Evolutionary conservation across 352 stramenopile species (phyloP), one percentile per base, ranked within the genome.

Genomic region (Pythium myriotylum): DNA sequence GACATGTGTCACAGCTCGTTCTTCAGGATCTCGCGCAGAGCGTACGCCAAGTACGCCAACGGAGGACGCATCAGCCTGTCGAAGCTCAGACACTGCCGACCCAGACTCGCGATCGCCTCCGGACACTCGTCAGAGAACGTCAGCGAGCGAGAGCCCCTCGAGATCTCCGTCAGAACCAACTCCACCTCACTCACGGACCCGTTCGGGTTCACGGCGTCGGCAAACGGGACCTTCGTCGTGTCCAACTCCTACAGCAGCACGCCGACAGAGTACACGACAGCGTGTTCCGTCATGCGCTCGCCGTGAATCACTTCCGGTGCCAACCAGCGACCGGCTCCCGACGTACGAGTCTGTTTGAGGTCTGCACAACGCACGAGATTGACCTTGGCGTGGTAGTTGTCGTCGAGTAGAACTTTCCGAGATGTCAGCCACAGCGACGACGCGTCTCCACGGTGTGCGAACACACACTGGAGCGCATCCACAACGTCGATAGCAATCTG

Each of bases 41-140:
- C 67, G 70, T 88, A 92, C n/a, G 82, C 86, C 32, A 89, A 73
- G 70, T 88, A 92, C n/a, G 82, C 86, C 32, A 89, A 73, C 53
- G 89, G 74, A 40, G 89, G 86, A 33, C 78, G 78, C 47, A 74
- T 86, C 27, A 80, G 82, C 53, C 80, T 77, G 10, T 86, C 56
- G 2, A 61, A 66, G 80, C 76, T 89, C 74, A 49, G 81, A 63
- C 82, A 92, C 24, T 77, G 80, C 4, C 62, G 60, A 20, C 72
- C 77, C 39, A 92, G 53, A 60, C 70, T 62, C 12, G 86, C 68
- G 40, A 89, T 73, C 20, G 77, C 67, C 46, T 60, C 43, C 29
- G 79, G 79, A 22, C 80, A 88, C 14, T 64, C 61, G 10, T 75
- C 60, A 19, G 64, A 67, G 40, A 86, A 84, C 54, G 73, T 79